Base-by-base conservation (phyloP, 371 early-diverging fungal species). In the Circinella minor region DNA sequence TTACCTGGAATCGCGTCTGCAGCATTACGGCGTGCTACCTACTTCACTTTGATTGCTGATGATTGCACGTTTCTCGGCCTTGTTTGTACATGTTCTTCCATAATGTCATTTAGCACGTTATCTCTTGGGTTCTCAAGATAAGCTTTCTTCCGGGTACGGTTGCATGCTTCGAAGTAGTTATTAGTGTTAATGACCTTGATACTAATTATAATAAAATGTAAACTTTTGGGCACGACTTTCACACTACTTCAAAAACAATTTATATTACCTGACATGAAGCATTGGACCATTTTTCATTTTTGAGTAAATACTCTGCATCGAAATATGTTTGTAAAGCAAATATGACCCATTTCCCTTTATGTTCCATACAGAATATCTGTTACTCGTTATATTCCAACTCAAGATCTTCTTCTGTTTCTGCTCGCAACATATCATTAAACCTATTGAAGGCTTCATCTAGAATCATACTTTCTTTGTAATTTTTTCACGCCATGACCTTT, bases 161-260 rank as follows among this genome's bases (percentile, higher is more conserved):
- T 62, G 38, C 68, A 68, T 18, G 49, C 14, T 51, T 68, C 62
- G n/a, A 68, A 11, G 43, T 68, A 68, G 54, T 68, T 68, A 34
- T 68, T 68, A 0, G 62, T 68, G 13, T 68, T 46, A 27, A 68
- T 61, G 27, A 51, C 51, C 51, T 8, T 2, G 51, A 15, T 13
- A 51, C 51, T 51, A n/a, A 51, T 15, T 13, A 15, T 6, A 43
- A 43, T 6, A 51, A 4, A 51, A 51, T 15, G 15, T 51, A 51
- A 51, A 43, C 11, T 43, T 43, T 9, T 15, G 6, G 6, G 15
- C 51, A 51, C 15, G 1, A 43, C 11, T 51, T 51, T 13, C 1
- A 3, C 15, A 47, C 15, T 15, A 47, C 47, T 47, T 11, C 3
- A 51, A 51, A 51, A 51, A 51, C 4, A n/a, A 14, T 51, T 13